Evolutionary conservation across 1,284 basidiomycete species (phyloP).

Genomic region (Moesziomyces antarcticus): DNA sequence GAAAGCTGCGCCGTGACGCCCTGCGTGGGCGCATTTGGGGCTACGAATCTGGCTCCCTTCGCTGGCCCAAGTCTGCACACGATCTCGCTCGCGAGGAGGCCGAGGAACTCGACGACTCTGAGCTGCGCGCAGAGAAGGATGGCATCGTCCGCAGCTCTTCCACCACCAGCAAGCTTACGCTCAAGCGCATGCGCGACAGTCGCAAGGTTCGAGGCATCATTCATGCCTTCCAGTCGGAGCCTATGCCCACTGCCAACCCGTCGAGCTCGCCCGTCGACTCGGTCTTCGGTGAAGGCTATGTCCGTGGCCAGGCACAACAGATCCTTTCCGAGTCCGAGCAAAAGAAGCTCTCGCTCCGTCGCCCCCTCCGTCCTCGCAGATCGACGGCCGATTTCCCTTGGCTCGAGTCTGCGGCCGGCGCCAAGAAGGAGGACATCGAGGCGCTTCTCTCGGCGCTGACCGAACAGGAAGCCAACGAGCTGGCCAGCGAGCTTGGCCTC

Average conservation of each 20-base stretch:
- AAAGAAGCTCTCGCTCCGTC: conserved; percentile 37
- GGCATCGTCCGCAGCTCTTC: conserved; percentile 30
- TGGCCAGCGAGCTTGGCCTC: conserved; percentile 47
- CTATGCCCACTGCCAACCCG: conserved; percentile 2
- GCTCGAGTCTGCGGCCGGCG: conserved; percentile 10
- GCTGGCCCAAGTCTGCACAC: conserved; percentile 43
- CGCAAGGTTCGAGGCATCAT: conserved; percentile 56
- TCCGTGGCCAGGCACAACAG: conserved; percentile 45
- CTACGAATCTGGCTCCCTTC: conserved; percentile 27
- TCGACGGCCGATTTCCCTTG: conserved; percentile 45
- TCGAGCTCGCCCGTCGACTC: conserved; percentile 21
- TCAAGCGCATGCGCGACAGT: conserved; percentile 59
- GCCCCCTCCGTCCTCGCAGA: conserved; percentile 32
- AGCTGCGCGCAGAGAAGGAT: conserved; percentile 12
- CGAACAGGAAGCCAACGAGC: conserved; percentile 43
- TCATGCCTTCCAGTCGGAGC: conserved; percentile 45
- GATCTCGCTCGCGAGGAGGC: conserved; percentile 30
- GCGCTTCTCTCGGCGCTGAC: conserved; percentile 30
- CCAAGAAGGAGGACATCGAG: conserved; percentile 37
- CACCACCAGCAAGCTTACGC: conserved; percentile 48
- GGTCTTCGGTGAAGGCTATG: conserved; percentile 49
- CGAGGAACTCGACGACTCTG: conserved; percentile 12
- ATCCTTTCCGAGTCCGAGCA: conserved; percentile 45
- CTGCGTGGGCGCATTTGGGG: conserved; percentile 61
- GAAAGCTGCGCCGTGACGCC: conserved; percentile 55